Percentiles rank a stretch among this genome's conserved stretches.
phyloP scores from a whole-genome alignment of 75 land plant species.

The Ceratopteris richardii region DNA sequence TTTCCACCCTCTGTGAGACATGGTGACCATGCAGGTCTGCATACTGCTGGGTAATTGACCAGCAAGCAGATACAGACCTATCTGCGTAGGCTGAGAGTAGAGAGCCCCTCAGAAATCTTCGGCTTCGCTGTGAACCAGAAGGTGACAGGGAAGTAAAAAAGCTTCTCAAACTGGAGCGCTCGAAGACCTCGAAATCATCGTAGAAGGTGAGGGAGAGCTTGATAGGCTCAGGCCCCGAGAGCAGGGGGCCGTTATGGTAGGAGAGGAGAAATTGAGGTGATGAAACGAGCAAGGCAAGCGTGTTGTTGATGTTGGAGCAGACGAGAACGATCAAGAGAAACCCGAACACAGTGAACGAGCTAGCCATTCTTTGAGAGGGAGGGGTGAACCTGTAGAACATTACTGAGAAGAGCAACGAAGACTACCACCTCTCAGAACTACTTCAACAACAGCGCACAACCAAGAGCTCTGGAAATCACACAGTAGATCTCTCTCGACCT shows the following conservation, averaged over 20 bases:
- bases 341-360: no score
- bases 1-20: conserved; percentile 27
- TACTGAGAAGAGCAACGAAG: no score
- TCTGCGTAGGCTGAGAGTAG: background rate
- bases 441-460: no score
- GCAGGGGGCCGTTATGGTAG: conserved; percentile 60
- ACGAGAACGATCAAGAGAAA: no score
- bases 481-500: no score
- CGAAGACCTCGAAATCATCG: conserved; percentile 45
- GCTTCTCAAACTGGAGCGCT: conserved; percentile 46
- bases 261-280: conserved; percentile 26
- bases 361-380: no score
- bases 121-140: background rate
- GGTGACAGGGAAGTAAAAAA: conserved; percentile 43
- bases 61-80: conserved; percentile 66
- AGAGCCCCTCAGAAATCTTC: background rate
- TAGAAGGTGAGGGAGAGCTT: conserved; percentile 59
- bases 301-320: no score
- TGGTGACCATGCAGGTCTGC: conserved; percentile 50
- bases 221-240: conserved; percentile 37
- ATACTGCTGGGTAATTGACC: conserved; percentile 53
- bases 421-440: no score
- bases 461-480: no score
- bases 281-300: background rate
- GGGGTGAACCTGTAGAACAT: no score